phyloP scores from a whole-genome alignment of 352 stramenopile genomes.

The Lagenidium giganteum region DNA sequence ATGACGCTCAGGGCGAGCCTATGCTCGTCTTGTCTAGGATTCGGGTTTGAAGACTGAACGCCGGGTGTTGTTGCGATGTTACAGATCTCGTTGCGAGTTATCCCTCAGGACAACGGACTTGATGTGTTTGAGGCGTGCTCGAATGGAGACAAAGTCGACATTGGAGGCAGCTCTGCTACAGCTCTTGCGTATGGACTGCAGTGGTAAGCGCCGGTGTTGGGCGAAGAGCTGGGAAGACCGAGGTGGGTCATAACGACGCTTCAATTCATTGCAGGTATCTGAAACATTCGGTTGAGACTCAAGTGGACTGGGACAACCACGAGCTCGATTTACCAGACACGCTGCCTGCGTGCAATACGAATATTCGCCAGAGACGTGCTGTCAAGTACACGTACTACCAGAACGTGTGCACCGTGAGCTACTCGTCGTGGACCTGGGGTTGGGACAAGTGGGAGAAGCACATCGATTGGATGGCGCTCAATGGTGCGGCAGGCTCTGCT shows the following conservation, averaged over 20 bases:
- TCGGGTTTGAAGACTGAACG: background rate
- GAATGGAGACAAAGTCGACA: slow-evolving; percentile 29
- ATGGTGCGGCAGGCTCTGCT: slow-evolving; percentile 33
- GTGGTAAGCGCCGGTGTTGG: slow-evolving; percentile 20
- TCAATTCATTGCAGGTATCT: no score
- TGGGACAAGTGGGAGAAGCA: slow-evolving; percentile 80
- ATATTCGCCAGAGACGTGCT: slow-evolving; percentile 30
- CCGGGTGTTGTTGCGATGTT: background rate
- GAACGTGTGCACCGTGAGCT: slow-evolving; percentile 88
- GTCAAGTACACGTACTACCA: slow-evolving; percentile 80
- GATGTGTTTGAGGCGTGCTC: slow-evolving; percentile 45
- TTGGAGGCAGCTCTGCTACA: slow-evolving; percentile 42
- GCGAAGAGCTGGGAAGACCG: background rate
- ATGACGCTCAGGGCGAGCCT: no score
- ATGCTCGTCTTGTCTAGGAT: no score
- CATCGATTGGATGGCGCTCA: slow-evolving; percentile 88
- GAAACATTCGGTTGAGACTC: slow-evolving; percentile 48
- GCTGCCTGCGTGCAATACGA: slow-evolving; percentile 25
- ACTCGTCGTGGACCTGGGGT: slow-evolving; percentile 79
- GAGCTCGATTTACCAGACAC: slow-evolving; percentile 29
- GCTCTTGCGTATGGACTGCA: slow-evolving; percentile 57
- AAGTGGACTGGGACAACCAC: slow-evolving; percentile 69
- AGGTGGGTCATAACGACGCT: background rate
- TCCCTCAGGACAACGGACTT: slow-evolving; percentile 23
- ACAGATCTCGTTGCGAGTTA: slow-evolving; percentile 36